Conservation (phyloP, 768 basidiomycete species). For the Pulveroboletus sp. region DNA sequence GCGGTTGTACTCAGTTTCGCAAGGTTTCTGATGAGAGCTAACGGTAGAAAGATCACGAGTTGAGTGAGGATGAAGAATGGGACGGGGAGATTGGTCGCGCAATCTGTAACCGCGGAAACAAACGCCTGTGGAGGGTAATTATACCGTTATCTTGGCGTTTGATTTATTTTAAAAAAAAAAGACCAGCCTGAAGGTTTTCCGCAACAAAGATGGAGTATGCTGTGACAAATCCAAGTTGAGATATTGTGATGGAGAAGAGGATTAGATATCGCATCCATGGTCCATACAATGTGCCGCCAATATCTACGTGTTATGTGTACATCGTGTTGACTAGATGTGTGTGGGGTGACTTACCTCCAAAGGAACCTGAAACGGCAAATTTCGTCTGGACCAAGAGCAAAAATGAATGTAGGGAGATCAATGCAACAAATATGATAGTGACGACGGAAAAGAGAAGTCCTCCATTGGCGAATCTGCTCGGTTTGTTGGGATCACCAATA, state of each 20-base stretch:
- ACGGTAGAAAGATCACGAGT: slow-evolving; percentile 80
- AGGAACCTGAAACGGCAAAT: slow-evolving; percentile 84
- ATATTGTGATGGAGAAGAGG: slow-evolving; percentile 79
- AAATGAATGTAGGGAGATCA: slow-evolving; percentile 90
- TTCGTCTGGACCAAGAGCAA: slow-evolving; percentile 85
- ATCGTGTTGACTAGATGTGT: not conserved
- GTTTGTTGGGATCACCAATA: slow-evolving; percentile 4
- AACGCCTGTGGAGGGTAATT: slow-evolving; percentile 56
- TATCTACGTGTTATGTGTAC: slow-evolving; percentile 48
- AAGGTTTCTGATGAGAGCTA: slow-evolving; percentile 88
- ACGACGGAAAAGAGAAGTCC: slow-evolving; percentile 85
- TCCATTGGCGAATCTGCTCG: slow-evolving; percentile 84
- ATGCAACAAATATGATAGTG: slow-evolving; percentile 74
- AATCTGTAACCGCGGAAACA: slow-evolving; percentile 74
- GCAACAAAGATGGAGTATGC: slow-evolving; percentile 97
- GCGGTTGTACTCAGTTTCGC: slow-evolving; percentile 91
- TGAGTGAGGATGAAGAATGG: slow-evolving; percentile 82
- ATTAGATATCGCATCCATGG: slow-evolving; percentile 90
- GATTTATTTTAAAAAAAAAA: not conserved
- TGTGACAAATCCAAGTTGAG: slow-evolving; percentile 83
- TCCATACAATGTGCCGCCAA: slow-evolving; percentile 89
- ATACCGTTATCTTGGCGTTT: not conserved
- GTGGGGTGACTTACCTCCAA: slow-evolving; percentile 63
- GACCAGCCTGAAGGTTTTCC: slow-evolving; percentile 65
- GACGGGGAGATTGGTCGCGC: slow-evolving; percentile 60